Conservation (phyloP, 2,329 filamentous ascomycete genomes). For the Arachnopeziza araneosa region DNA sequence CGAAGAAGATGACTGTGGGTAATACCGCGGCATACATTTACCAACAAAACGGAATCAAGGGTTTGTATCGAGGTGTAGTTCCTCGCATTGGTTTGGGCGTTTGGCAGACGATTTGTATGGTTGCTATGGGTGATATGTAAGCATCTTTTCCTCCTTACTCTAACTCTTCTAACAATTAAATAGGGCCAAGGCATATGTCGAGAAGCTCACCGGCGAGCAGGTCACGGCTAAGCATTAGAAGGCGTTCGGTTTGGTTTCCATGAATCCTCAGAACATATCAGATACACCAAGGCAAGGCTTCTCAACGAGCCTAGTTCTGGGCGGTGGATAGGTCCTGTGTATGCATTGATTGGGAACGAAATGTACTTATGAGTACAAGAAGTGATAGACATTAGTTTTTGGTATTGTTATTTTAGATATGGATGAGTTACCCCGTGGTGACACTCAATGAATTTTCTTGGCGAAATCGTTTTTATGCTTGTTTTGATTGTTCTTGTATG, state of each 20-base stretch:
- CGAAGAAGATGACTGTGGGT: slow-evolving; percentile 97
- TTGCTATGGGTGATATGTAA: slow-evolving; percentile 95
- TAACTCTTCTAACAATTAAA: slow-evolving; percentile 19
- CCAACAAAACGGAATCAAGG: slow-evolving; percentile 76
- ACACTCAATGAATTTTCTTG: background rate
- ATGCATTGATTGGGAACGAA: background rate
- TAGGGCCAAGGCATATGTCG: slow-evolving; percentile 63
- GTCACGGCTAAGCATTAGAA: slow-evolving; percentile 63
- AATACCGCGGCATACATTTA: slow-evolving; percentile 89
- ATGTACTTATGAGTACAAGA: background rate
- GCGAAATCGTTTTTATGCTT: background rate
- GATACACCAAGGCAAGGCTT: background rate
- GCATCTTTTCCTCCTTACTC: slow-evolving; percentile 35
- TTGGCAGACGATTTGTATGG: slow-evolving; percentile 99
- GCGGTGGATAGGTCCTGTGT: background rate
- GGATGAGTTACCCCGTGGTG: background rate
- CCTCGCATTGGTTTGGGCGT: slow-evolving; percentile 91
- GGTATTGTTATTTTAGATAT: background rate
- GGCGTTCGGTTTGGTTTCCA: background rate
- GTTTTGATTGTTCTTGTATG: no score
- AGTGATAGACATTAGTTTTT: background rate
- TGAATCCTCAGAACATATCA: background rate
- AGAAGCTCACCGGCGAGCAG: slow-evolving; percentile 58
- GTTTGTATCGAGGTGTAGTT: slow-evolving; percentile 91
- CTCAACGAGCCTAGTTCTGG: background rate